A percentile compares a stretch with the other conserved stretches of the same genome.
phyloP scores from a whole-genome alignment of 805 yeast species.

The Yamadazyma takamatsuzukensis region DNA sequence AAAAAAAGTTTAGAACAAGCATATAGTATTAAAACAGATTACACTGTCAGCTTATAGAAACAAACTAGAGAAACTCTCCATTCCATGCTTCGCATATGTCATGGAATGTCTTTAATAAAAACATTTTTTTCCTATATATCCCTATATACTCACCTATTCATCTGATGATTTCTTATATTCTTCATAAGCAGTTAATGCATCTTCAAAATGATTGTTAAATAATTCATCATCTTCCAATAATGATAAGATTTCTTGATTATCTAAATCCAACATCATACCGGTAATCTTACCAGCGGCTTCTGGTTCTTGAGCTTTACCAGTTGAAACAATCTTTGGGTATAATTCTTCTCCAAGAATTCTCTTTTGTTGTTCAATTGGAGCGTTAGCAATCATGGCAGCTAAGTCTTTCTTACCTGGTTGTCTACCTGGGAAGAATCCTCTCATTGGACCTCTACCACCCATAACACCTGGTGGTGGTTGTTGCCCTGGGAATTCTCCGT shows the following conservation, averaged over 20 bases:
- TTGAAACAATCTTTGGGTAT: conserved; percentile 85
- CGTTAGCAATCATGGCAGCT: conserved; percentile 58
- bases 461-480: conserved; percentile 15
- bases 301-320: conserved; percentile 82
- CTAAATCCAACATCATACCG: conserved; percentile 97
- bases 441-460: conserved; percentile 47
- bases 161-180: conserved; percentile 66
- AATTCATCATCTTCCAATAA: conserved; percentile 86
- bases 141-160: too few relatives aligned
- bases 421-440: conserved; percentile 52
- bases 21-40: too few relatives aligned
- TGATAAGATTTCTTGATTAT: conserved; percentile 83
- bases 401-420: conserved; percentile 49
- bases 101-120: too few relatives aligned
- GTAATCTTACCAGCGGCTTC: conserved; percentile 98
- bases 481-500: conserved; percentile 51
- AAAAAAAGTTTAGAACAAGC: too few relatives aligned
- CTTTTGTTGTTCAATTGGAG: conserved; percentile 90
- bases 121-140: too few relatives aligned
- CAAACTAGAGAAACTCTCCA: too few relatives aligned
- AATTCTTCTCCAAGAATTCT: conserved; percentile 96
- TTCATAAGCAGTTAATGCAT: conserved; percentile 92
- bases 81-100: too few relatives aligned
- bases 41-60: too few relatives aligned
- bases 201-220: conserved; percentile 87